phyloP scores from a whole-genome alignment of 78 protist species.

The Dictyostelium capitatum region DNA sequence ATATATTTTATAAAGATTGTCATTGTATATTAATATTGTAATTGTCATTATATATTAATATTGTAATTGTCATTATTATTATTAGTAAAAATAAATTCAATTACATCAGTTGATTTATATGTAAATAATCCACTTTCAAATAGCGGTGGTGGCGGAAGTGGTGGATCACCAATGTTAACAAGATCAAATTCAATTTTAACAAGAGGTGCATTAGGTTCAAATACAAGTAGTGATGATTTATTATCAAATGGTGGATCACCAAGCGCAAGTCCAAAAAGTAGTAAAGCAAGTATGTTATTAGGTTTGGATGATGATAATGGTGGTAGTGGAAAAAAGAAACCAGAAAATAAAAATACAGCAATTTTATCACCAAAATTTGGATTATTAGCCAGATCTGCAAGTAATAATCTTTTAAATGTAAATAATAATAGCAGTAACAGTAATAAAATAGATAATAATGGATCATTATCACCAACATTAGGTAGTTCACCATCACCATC shows the following conservation, averaged over 20 bases:
- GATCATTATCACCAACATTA: neutral
- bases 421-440: neutral
- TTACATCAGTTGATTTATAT: constrained; percentile 6
- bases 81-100: constrained; percentile 36
- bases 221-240: constrained; percentile 15
- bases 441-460: neutral
- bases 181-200: constrained; percentile 43
- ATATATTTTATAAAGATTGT: too few relatives aligned
- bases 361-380: constrained; percentile 71
- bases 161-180: constrained; percentile 1
- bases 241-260: constrained; percentile 6
- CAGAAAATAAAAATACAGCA: neutral
- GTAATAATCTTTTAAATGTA: constrained; percentile 38
- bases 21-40: neutral
- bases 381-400: constrained; percentile 62
- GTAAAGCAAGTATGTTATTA: constrained; percentile 52
- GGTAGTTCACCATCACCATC: neutral
- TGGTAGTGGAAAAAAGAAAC: neutral
- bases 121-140: neutral
- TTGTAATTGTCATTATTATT: neutral
- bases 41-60: neutral
- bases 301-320: constrained; percentile 6
- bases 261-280: neutral
- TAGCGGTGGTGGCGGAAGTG: neutral
- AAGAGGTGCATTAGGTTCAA: constrained; percentile 26